Evolutionary conservation across 345 rosid species (phyloP), one percentile per base, ranked within the genome.

Genomic region (Punica granatum): DNA sequence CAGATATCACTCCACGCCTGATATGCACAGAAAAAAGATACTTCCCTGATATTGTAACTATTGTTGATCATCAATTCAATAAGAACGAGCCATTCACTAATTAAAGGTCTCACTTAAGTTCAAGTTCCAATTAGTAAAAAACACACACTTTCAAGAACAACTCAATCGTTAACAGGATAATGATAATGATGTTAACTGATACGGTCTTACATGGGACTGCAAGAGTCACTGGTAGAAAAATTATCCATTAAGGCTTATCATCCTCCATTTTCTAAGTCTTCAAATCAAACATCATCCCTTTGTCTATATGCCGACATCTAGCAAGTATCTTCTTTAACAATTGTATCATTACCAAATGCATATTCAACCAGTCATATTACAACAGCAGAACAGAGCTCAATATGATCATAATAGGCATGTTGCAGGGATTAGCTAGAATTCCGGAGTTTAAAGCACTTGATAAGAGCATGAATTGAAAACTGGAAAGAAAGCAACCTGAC

Each of bases 1-100:
- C 82, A 34, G 78, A 81, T 77, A 90, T 82, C 59, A 81, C 86
- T 59, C 89, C 94, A 53, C 33, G 71, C 86, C 97, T 93, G 73
- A 75, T 43, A 73, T 39, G 34, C 1, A 68, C 54, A 68, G 19
- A 70, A 61, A 60, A 53, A 53, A 25, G 44, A n/a, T n/a, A n/a
- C n/a, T n/a, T n/a, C n/a, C n/a, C n/a, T n/a, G n/a, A n/a, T n/a
- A n/a, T n/a, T n/a, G n/a, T n/a, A n/a, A n/a, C n/a, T n/a, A n/a
- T n/a, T n/a, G n/a, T n/a, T n/a, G n/a, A n/a, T 49, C 53, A 72
- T 56, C 56, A 65, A 54, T 63, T 10, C 16, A 28, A 32, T 34
- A 9, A 39, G 0, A 64, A 28, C 0, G 53, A 59, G 15, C 28
- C 23, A 69, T 25, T 26, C 26, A 12, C 9, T 4, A 51, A 51